phyloP scores from a whole-genome alignment of 2,329 filamentous ascomycete genomes.

The Huntiella moniliformis region DNA sequence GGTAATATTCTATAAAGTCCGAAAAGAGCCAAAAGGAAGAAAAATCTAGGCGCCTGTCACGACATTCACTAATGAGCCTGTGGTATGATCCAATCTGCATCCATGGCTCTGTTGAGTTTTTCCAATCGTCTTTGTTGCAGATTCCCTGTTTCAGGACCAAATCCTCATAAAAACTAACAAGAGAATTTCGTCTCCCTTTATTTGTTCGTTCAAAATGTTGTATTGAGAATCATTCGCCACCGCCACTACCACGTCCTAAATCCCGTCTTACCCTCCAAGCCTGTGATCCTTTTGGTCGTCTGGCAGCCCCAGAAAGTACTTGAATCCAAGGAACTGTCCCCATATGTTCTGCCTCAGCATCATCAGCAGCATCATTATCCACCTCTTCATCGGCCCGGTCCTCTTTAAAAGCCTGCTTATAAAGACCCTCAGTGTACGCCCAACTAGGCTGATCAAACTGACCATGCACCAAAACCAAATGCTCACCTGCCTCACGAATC shows the following conservation, averaged over 20 bases:
- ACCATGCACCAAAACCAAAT: constrained; percentile 46
- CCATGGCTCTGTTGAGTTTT: too few species aligned
- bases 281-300: constrained; percentile 36
- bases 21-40: too few species aligned
- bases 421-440: constrained; percentile 48
- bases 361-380: constrained; percentile 17
- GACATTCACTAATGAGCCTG: too few species aligned
- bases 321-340: constrained; percentile 37
- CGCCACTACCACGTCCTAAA: constrained; percentile 26
- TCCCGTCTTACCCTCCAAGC: constrained; percentile 48
- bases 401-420: constrained; percentile 19
- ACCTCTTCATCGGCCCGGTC: constrained; percentile 18
- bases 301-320: constrained; percentile 33
- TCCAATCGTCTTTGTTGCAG: too few species aligned
- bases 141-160: too few species aligned
- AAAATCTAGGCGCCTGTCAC: too few species aligned
- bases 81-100: too few species aligned
- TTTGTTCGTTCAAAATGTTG: too few species aligned
- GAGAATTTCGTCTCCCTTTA: too few species aligned
- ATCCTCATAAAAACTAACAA: too few species aligned
- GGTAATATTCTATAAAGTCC: too few species aligned
- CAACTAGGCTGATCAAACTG: constrained; percentile 50
- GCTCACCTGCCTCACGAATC: constrained; percentile 23
- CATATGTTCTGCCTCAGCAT: constrained; percentile 15
- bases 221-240: constrained; percentile 10